A percentile compares a stretch with the other conserved stretches of the same genome.
These are phyloP conservation scores for Blastocystis sp. DNA, from an alignment of 352 stramenopile genomes.

Conservation along the genomic window DNA sequence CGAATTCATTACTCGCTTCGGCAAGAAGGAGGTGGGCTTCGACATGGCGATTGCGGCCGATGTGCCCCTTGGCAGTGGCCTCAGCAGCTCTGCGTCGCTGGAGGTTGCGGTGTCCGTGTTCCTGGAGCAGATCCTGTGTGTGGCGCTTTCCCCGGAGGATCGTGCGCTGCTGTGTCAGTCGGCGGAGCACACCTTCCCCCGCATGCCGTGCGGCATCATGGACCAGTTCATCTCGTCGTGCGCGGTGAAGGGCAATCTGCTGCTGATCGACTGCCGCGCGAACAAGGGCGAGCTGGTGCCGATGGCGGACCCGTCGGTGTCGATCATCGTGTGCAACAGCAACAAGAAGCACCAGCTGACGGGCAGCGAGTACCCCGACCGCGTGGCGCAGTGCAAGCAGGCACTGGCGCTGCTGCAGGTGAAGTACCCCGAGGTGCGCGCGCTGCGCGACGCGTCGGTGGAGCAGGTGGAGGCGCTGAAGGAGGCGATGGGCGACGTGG, in stretches of 20 bases:
- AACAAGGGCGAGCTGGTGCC: constrained; percentile 80
- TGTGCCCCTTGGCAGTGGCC: constrained; percentile 86
- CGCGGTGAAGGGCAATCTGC: constrained; percentile 77
- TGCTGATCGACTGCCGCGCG: constrained; percentile 89
- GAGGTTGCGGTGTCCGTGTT: constrained; percentile 87
- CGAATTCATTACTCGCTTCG: constrained; percentile 72
- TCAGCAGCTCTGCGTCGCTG: constrained; percentile 87
- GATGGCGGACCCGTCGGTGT: constrained; percentile 80
- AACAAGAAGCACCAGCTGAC: constrained; percentile 89
- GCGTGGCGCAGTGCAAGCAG: constrained; percentile 79
- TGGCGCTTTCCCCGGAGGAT: constrained; percentile 76
- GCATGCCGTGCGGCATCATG: constrained; percentile 90
- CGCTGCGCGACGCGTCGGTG: constrained; percentile 85
- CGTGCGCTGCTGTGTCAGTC: constrained; percentile 86
- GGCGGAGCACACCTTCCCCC: constrained; percentile 88
- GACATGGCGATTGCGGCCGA: constrained; percentile 82
- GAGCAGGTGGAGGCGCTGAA: constrained; percentile 77
- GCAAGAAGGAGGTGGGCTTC: constrained; percentile 76
- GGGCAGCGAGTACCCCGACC: constrained; percentile 86
- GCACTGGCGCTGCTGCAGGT: constrained; percentile 81
- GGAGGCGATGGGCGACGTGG: constrained; percentile 77
- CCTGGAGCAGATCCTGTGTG: constrained; percentile 81
- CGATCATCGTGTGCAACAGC: constrained; percentile 86
- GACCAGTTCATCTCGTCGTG: constrained; percentile 91
- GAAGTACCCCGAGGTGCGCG: constrained; percentile 77